Base-by-base conservation (phyloP, 257 asterid genomes). In the Solanum megistacrolobum region DNA sequence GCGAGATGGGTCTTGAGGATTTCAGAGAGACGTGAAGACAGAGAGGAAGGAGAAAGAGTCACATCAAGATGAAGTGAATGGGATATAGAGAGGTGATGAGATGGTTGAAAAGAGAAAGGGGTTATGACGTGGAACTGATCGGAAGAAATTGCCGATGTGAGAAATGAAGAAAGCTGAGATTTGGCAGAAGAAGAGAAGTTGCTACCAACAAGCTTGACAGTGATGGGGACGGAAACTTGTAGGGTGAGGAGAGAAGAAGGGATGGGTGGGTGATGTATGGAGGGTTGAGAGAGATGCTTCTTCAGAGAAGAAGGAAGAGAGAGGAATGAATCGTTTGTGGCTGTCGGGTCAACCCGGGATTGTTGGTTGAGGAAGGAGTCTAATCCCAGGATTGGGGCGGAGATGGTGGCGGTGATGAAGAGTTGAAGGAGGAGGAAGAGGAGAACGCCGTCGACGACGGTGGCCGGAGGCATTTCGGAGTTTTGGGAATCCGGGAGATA, bases 101-200 rank as follows among this genome's bases (percentile, higher is more conserved):
- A 21, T 46, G 86, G 31, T 27, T 91, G 79, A 75, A 88, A 34
- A 78, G 95, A 73, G 90, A 92, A 92, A 12, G 98, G 98, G 66
- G 98, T 92, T 93, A 95, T 95, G 92, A 95, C 98, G 92, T 94
- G 98, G 98, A 92, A 96, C 88, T 79, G 92, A 87, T 95, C 98
- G 93, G 97, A 92, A 89, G 98, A 92, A 89, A 95, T 73, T 86
- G 97, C 89, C 88, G 98, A 94, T 76, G 88, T 10, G 89, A 96
- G 36, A 92, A 93, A 94, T 86, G 98, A 93, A 65, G 96, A 85
- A 78, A 96, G 94, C 48, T 90, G 91, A 82, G 95, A 74, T 3
- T 94, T 92, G 35, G 98, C 92, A 83, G 96, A 91, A 41, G 96
- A 84, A n/a, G 93, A 32, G 93, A 96, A 96, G 58, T 94, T 87